Percentiles rank a stretch among this genome's conserved stretches.
Evolutionary conservation across 1,284 basidiomycete genomes (phyloP).

Genomic region (Hemileia vastatrix): DNA sequence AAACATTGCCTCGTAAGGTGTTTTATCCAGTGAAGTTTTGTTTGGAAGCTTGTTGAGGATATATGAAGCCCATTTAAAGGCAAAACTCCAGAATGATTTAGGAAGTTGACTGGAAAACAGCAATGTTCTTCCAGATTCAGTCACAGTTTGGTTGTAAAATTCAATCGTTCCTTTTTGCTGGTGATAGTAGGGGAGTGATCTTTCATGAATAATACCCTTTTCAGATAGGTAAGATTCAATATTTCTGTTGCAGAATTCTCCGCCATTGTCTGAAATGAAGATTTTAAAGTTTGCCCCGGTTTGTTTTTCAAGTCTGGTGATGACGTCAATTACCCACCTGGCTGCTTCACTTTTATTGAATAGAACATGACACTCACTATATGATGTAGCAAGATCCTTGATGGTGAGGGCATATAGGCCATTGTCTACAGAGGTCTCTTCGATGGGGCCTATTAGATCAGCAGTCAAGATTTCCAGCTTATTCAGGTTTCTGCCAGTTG

Average conservation of each 20-base stretch:
- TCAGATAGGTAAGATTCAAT: neutral
- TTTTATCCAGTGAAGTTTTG: neutral
- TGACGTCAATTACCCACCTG: neutral
- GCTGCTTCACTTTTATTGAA: neutral
- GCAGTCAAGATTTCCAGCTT: neutral
- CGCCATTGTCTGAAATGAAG: conserved; percentile 1
- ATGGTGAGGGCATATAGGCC: neutral
- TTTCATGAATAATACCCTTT: neutral
- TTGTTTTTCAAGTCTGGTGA: neutral
- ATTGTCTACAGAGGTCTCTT: neutral
- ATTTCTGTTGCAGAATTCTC: neutral
- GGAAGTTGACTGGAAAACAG: neutral
- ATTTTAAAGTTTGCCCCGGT: neutral
- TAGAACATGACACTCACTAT: neutral
- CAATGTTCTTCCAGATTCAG: neutral
- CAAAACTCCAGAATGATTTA: neutral
- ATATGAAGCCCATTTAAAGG: neutral
- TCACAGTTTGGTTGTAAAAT: neutral
- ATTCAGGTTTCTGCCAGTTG: neutral
- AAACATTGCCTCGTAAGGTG: neutral
- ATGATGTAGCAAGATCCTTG: neutral
- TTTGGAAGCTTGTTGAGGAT: neutral
- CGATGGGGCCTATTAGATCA: neutral
- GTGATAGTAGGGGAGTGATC: neutral
- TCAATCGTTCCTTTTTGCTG: neutral